Evolutionary conservation across 495 filamentous ascomycete species (phyloP).

Genomic region (Antarctomyces pellizariae): DNA sequence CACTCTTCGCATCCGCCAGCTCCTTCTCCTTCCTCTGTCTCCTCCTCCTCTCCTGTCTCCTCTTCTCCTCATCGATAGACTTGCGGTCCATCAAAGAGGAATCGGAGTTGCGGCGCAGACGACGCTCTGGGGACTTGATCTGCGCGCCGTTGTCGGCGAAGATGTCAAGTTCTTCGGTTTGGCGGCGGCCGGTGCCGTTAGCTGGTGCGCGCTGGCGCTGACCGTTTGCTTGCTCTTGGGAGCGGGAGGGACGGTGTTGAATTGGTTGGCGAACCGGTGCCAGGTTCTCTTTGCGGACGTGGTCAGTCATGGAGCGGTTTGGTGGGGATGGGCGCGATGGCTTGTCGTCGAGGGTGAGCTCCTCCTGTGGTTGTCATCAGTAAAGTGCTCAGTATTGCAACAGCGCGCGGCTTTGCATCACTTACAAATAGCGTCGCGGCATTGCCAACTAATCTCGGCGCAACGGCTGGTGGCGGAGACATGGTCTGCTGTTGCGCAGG

Average conservation of each 20-base stretch:
- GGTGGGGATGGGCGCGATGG: conserved; percentile 10
- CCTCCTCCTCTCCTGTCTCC: conserved; percentile 43
- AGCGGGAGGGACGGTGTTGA: conserved; percentile 33
- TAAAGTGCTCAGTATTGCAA: conserved; percentile 3
- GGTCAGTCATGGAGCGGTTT: conserved; percentile 20
- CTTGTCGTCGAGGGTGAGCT: conserved; percentile 25
- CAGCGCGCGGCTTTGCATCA: conserved; percentile 10
- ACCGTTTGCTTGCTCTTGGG: conserved; percentile 34
- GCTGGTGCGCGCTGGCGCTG: conserved; percentile 17
- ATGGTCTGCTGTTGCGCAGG: conserved; percentile 23
- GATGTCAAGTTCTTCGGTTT: conserved; percentile 25
- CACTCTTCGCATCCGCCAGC: conserved; percentile 33
- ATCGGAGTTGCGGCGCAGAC: conserved; percentile 75
- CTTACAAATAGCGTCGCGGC: conserved; percentile 82
- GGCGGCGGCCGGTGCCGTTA: conserved; percentile 14
- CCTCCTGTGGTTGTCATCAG: conserved; percentile 17
- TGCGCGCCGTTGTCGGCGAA: conserved; percentile 29
- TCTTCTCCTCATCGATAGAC: conserved; percentile 49
- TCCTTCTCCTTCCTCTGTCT: conserved; percentile 44
- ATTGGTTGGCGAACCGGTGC: conserved; percentile 22
- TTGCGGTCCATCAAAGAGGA: conserved; percentile 59
- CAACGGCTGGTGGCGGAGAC: conserved; percentile 28
- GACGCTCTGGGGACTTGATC: conserved; percentile 19
- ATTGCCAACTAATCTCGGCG: conserved; percentile 31
- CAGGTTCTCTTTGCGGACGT: conserved; percentile 24